Evolutionary conservation across 2,329 filamentous ascomycete genomes (phyloP).

Genomic region (Nigrospora sphaerica): DNA sequence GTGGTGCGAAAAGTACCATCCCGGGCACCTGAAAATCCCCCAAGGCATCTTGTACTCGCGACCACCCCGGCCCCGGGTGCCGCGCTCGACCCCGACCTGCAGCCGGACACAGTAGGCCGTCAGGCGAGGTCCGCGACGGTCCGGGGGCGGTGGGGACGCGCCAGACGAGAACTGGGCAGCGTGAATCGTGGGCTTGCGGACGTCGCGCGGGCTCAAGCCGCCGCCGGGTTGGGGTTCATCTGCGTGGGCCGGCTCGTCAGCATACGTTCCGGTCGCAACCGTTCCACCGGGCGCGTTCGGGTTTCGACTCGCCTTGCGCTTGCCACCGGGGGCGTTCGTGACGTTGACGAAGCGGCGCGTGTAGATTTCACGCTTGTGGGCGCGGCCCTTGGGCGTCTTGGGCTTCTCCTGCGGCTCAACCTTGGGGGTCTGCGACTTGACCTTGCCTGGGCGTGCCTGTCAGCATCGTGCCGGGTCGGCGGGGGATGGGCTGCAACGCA

Average conservation of each 20-base stretch:
- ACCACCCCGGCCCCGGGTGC: too few relatives aligned
- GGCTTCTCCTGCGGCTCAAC: conserved; percentile 2
- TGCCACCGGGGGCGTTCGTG: neutral
- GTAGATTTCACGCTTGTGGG: conserved; percentile 2
- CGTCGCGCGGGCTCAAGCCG: neutral
- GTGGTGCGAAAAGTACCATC: too few relatives aligned
- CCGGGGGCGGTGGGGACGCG: too few relatives aligned
- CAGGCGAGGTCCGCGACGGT: too few relatives aligned
- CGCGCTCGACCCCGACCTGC: too few relatives aligned
- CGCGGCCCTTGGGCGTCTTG: conserved; percentile 3
- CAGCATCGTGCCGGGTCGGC: neutral
- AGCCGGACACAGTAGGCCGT: too few relatives aligned
- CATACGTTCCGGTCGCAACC: too few relatives aligned
- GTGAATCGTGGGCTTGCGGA: too few relatives aligned
- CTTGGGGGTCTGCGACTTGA: conserved; percentile 3
- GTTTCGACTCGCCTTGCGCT: conserved; percentile 1
- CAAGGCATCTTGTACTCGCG: too few relatives aligned
- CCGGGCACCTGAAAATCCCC: too few relatives aligned
- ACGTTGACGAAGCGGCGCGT: conserved; percentile 2
- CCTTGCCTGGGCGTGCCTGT: neutral
- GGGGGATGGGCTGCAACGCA: neutral
- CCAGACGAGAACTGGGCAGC: too few relatives aligned
- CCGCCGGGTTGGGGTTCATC: conserved; percentile 3
- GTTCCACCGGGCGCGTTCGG: neutral
- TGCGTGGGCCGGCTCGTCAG: neutral